phyloP scores from a whole-genome alignment of 1,284 basidiomycete genomes.

The Volvariella surrecta region DNA sequence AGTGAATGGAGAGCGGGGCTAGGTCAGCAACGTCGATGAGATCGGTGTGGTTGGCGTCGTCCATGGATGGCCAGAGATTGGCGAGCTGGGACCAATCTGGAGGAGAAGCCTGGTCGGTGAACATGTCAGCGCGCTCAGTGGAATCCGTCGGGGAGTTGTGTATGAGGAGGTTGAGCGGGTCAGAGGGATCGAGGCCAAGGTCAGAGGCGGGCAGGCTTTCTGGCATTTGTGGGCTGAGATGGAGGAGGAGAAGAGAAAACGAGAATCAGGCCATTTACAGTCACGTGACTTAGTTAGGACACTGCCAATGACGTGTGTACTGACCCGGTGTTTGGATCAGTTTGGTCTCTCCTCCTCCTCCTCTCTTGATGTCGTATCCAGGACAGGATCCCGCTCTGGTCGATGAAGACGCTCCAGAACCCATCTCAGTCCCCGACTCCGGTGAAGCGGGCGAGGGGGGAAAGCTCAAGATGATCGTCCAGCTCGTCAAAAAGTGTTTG shows the following conservation, averaged over 20 bases:
- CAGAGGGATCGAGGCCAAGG: slow-evolving; percentile 37
- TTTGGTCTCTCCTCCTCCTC: background rate
- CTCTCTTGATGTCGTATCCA: background rate
- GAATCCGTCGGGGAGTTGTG: slow-evolving; percentile 21
- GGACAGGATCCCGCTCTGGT: slow-evolving; percentile 5
- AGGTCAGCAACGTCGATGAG: slow-evolving; percentile 39
- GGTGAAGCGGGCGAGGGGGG: slow-evolving; percentile 75
- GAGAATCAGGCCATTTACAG: background rate
- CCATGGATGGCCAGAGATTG: slow-evolving; percentile 30
- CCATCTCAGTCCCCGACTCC: slow-evolving; percentile 69
- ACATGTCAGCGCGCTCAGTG: slow-evolving; percentile 18
- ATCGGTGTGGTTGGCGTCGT: slow-evolving; percentile 19
- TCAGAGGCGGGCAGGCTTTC: slow-evolving; percentile 15
- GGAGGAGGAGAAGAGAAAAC: background rate
- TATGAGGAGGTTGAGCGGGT: slow-evolving; percentile 46
- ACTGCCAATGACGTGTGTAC: too few species aligned
- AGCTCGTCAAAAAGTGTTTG: slow-evolving; percentile 80
- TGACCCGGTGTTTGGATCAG: too few species aligned
- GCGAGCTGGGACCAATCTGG: slow-evolving; percentile 47
- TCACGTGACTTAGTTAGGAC: too few species aligned
- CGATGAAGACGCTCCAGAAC: slow-evolving; percentile 48
- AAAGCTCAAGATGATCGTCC: slow-evolving; percentile 86
- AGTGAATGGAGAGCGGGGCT: slow-evolving; percentile 32
- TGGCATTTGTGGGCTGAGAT: background rate
- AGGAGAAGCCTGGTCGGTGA: slow-evolving; percentile 27